Percentiles rank a stretch among this genome's conserved stretches.
Conservation (phyloP, 1,284 basidiomycete species). For the Coniferiporia weirii region DNA sequence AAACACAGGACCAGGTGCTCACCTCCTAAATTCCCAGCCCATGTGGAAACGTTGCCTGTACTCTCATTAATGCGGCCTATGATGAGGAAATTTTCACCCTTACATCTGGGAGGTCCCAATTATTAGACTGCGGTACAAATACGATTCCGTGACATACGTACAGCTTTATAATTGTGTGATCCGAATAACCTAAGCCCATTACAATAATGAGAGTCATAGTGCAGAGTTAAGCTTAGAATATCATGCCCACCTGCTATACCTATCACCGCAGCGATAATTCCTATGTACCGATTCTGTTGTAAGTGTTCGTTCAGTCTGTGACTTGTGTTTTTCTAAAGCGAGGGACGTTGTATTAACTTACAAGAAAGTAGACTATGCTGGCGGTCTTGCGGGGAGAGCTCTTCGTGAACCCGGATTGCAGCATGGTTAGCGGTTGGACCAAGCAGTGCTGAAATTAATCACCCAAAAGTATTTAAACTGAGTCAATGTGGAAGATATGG, state of each 20-base stretch:
- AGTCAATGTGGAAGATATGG: too few species aligned
- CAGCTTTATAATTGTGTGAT: neutral
- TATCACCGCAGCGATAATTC: neutral
- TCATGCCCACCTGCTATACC: neutral
- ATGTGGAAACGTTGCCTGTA: neutral
- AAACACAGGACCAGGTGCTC: neutral
- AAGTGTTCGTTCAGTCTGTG: neutral
- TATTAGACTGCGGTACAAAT: neutral
- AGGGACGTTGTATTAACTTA: neutral
- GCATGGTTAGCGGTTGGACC: neutral
- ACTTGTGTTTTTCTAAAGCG: neutral
- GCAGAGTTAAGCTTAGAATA: too few species aligned
- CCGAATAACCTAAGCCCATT: neutral
- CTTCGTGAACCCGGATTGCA: neutral
- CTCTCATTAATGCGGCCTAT: neutral
- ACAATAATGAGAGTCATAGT: too few species aligned
- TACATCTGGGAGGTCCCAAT: neutral
- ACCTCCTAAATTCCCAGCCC: neutral
- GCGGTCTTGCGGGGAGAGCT: neutral
- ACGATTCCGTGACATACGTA: neutral
- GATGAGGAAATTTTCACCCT: neutral
- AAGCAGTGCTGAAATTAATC: neutral
- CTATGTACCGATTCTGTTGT: slow-evolving; percentile 4
- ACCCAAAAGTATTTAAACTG: slow-evolving; percentile 3
- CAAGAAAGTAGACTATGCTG: slow-evolving; percentile 1